Base-by-base conservation (phyloP, 2,329 filamentous ascomycete genomes). In the Cladobotryum protrusum region DNA sequence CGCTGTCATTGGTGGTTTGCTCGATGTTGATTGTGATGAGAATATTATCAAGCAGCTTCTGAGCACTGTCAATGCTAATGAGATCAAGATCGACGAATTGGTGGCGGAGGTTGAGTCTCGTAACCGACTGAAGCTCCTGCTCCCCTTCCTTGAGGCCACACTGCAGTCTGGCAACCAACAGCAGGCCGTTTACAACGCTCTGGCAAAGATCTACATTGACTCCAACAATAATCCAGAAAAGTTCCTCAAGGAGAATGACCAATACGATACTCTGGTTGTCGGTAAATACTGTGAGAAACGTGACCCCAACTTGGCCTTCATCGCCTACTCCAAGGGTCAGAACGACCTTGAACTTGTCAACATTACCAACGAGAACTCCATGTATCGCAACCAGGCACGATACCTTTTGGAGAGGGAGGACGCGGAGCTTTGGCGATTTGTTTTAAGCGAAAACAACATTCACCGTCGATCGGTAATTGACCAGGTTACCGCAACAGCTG, bases 241-340 rank as follows among this genome's bases (percentile, higher is more conserved):
- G 65, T 99, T 99, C 76, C 75, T 99, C 47, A 95, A 93, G 74
- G 89, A 96, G 72, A 99, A 99, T 65, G 89, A 96, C 63, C 83
- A 93, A 67, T 99, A 99, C 59, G 93, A 99, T 64, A 89, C 93
- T 3, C 75, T 97, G 37, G 82, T 78, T 19, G 89, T 99, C 49
- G 93, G 93, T 67, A 96, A 96, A 72, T 99, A 99, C 76, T 99
- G 92, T 67, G 92, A 96, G 76, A 97, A 97, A 81, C 87, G 93
- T 33, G 93, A 99, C 62, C 93, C 93, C 55, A 96, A 96, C 67
- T 76, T 99, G 48, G 92, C 89, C 3, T 96, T 87, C 71, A 96
- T 97, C 65, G 88, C 90, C 54, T 99, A 96, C 69, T 81, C 85
- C 61, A 99, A 99, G 77, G 93, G 93, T 17, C 89, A 96, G 71